phyloP scores from a whole-genome alignment of 345 rosid species.

The Excoecaria cochinchinensis region DNA sequence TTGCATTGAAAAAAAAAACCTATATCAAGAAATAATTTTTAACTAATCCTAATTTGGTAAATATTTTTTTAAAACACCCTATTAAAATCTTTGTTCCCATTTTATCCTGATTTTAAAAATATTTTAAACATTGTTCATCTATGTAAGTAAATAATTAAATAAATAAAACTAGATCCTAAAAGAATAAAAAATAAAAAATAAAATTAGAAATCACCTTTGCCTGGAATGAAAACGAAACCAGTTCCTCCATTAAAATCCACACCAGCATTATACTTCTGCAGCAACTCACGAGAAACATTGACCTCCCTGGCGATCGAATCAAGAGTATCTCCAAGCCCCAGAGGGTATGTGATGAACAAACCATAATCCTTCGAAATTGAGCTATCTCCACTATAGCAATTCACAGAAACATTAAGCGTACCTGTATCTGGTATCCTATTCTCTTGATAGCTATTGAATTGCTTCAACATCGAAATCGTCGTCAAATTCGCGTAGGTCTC shows the following conservation, averaged over 20 bases:
- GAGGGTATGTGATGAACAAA: slow-evolving; percentile 67
- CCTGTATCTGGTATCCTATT: slow-evolving; percentile 38
- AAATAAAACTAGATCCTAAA: neutral
- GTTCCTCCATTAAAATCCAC: slow-evolving; percentile 57
- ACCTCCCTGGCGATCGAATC: slow-evolving; percentile 33
- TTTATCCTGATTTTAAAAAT: too few species aligned
- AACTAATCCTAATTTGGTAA: too few species aligned
- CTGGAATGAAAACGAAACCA: slow-evolving; percentile 67
- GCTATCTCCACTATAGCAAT: slow-evolving; percentile 63
- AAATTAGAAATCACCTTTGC: slow-evolving; percentile 43
- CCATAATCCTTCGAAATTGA: slow-evolving; percentile 50
- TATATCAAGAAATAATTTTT: too few species aligned
- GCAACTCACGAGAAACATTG: slow-evolving; percentile 35
- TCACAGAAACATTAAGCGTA: slow-evolving; percentile 54
- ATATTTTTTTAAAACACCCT: too few species aligned
- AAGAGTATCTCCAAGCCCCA: slow-evolving; percentile 52
- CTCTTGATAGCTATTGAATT: slow-evolving; percentile 30
- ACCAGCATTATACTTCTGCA: slow-evolving; percentile 53
- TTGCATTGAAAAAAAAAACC: too few species aligned
- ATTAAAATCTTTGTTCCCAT: too few species aligned
- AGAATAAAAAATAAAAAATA: neutral
- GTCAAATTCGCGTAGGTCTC: slow-evolving; percentile 47
- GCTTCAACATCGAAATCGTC: slow-evolving; percentile 31
- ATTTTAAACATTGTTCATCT: too few species aligned
- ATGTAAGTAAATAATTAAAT: neutral